phyloP scores from a whole-genome alignment of 306 rosid species.

The Cicer arietinum region DNA sequence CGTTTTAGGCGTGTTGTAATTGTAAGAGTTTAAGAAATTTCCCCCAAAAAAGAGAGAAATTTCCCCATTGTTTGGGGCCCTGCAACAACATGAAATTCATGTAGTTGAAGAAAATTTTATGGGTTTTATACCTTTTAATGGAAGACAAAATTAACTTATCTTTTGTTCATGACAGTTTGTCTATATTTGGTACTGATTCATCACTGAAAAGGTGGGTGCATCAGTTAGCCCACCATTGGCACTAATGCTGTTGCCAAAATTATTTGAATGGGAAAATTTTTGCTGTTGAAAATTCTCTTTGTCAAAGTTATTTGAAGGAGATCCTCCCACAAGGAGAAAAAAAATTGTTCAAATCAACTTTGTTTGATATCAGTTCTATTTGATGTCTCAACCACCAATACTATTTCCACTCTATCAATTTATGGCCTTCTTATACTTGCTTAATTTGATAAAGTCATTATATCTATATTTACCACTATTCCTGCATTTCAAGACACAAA shows the following conservation, averaged over 20 bases:
- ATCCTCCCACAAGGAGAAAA: constrained; percentile 23
- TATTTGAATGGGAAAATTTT: constrained; percentile 55
- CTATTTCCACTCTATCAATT: constrained; percentile 31
- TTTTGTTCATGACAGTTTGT: constrained; percentile 52
- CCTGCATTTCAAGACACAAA: not conserved
- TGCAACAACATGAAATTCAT: constrained; percentile 31
- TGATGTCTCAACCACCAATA: constrained; percentile 29
- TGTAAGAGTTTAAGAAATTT: not conserved
- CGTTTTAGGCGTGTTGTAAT: constrained; percentile 9
- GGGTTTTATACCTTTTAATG: constrained; percentile 10
- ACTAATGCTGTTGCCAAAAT: constrained; percentile 49
- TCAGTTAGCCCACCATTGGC: constrained; percentile 45
- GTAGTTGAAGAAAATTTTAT: constrained; percentile 16
- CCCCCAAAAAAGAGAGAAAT: not conserved
- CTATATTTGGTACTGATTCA: constrained; percentile 43
- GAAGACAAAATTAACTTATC: constrained; percentile 25
- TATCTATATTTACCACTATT: not conserved
- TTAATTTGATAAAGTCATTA: constrained; percentile 1
- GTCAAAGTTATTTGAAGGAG: not conserved
- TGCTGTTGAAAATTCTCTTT: constrained; percentile 55
- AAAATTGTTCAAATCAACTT: constrained; percentile 22
- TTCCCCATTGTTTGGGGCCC: constrained; percentile 6
- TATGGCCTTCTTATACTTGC: not conserved
- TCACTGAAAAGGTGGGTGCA: constrained; percentile 46
- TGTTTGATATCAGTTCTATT: constrained; percentile 28